Conservation (phyloP, 352 stramenopile species). For the Pythium volutum region DNA sequence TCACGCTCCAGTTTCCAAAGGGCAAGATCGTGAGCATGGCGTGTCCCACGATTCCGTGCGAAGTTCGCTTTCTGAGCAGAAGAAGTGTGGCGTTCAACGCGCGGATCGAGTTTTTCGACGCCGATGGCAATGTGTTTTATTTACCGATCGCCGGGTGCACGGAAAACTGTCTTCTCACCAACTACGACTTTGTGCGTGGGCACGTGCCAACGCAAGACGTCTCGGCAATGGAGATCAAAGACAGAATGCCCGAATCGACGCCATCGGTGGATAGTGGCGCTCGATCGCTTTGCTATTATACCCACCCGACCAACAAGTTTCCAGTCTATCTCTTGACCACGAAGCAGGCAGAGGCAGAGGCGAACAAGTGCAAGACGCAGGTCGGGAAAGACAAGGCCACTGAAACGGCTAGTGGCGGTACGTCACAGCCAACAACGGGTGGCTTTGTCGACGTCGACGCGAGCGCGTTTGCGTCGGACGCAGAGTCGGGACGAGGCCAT, state of each 20-base stretch:
- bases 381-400: conserved; percentile 14
- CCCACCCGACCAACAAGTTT: conserved; percentile 46
- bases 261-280: neutral
- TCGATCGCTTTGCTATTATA: conserved; percentile 26
- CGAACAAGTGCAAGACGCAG: conserved; percentile 29
- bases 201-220: conserved; percentile 20
- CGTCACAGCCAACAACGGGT: neutral
- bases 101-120: conserved; percentile 91
- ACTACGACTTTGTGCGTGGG: conserved; percentile 75
- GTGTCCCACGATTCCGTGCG: conserved; percentile 72
- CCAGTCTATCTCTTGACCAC: conserved; percentile 57
- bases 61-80: conserved; percentile 78
- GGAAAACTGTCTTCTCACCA: conserved; percentile 92
- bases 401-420: neutral
- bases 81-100: conserved; percentile 91
- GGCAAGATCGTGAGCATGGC: conserved; percentile 86
- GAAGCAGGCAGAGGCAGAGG: conserved; percentile 41
- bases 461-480: conserved; percentile 13
- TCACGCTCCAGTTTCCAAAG: conserved; percentile 88
- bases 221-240: neutral
- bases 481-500: neutral
- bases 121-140: conserved; percentile 83
- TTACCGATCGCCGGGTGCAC: conserved; percentile 83
- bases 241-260: neutral
- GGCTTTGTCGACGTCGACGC: conserved; percentile 54